phyloP scores from a whole-genome alignment of 176 grass and related monocot species.

The Pontederia crassipes region DNA sequence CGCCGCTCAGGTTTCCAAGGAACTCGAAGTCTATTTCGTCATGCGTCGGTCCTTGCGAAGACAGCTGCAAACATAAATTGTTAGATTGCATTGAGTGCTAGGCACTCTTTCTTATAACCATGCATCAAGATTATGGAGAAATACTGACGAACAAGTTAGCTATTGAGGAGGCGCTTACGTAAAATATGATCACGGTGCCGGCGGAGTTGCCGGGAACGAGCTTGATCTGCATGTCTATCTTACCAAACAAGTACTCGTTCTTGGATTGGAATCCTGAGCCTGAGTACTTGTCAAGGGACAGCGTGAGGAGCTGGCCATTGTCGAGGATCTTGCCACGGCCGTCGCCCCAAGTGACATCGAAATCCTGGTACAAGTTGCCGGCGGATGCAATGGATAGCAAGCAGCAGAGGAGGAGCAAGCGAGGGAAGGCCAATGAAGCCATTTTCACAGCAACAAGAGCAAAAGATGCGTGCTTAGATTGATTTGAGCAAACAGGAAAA shows the following conservation, averaged over 20 bases:
- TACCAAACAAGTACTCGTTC: conserved; percentile 58
- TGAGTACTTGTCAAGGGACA: conserved; percentile 46
- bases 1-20: conserved; percentile 52
- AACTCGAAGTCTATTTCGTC: conserved; percentile 93
- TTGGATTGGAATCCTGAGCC: conserved; percentile 76
- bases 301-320: conserved; percentile 48
- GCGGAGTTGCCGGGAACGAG: conserved; percentile 79
- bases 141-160: background rate
- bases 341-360: conserved; percentile 52
- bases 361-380: conserved; percentile 57
- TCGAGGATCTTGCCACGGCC: conserved; percentile 58
- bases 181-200: conserved; percentile 75
- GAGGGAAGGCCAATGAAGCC: too few relatives aligned
- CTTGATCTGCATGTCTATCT: conserved; percentile 86
- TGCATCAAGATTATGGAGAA: background rate
- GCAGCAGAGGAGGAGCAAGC: too few relatives aligned
- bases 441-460: too few relatives aligned
- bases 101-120: background rate
- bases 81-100: background rate
- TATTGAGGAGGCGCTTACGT: conserved; percentile 25
- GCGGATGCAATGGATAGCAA: too few relatives aligned
- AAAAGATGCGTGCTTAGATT: too few relatives aligned
- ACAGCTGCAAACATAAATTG: conserved; percentile 28
- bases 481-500: too few relatives aligned
- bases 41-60: conserved; percentile 46